Conservation (phyloP, 176 grass and related monocot species). For the Carex parvula region DNA sequence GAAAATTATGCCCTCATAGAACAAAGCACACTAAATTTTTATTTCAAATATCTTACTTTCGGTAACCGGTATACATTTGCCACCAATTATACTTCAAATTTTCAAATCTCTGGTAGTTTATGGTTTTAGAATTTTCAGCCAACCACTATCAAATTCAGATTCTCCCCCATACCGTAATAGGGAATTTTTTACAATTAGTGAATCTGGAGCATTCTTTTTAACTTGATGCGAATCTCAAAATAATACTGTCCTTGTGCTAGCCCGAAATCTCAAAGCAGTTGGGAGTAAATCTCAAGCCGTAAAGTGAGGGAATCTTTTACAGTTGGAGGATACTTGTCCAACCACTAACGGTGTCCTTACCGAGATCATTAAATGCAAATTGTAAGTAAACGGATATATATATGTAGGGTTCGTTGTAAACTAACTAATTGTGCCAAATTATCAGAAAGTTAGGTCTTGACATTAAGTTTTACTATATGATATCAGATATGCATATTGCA, state of each 20-base stretch:
- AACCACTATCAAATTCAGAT: neutral
- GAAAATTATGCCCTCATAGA: neutral
- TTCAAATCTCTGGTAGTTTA: neutral
- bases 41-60: neutral
- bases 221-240: too few relatives aligned
- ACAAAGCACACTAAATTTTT: neutral
- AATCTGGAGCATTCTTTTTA: too few relatives aligned
- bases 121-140: neutral
- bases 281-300: too few relatives aligned
- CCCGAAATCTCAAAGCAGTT: too few relatives aligned
- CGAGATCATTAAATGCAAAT: slow-evolving; percentile 6
- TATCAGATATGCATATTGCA: neutral
- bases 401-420: neutral
- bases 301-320: too few relatives aligned
- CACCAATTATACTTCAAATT: neutral
- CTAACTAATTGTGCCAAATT: neutral
- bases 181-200: too few relatives aligned
- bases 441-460: neutral
- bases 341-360: neutral
- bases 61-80: neutral
- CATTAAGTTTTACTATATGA: neutral
- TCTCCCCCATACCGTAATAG: too few relatives aligned
- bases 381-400: neutral
- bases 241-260: too few relatives aligned
- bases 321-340: too few relatives aligned